Percentiles rank a stretch among this genome's conserved stretches.
Evolutionary conservation across 2,329 filamentous ascomycete genomes (phyloP).

Genomic region (Hymenoscyphus infarciens): DNA sequence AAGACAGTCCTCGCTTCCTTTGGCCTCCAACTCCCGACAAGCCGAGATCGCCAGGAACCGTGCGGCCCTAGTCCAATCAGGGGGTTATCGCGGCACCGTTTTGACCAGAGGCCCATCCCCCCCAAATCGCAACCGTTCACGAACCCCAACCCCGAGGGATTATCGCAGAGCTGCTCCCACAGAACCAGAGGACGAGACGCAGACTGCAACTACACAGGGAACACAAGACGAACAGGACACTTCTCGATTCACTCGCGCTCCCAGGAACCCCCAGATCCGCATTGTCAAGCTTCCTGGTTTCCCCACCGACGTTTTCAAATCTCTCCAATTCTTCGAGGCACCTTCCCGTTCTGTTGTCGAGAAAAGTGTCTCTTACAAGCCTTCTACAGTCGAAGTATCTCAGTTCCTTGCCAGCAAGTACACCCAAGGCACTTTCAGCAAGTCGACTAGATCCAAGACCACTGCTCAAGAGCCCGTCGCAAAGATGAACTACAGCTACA

Average conservation of each 20-base stretch:
- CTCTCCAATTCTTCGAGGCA: not conserved
- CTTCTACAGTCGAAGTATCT: too few species aligned
- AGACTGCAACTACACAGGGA: not conserved
- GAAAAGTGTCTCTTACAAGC: too few species aligned
- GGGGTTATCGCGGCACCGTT: not conserved
- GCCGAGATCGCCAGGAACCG: not conserved
- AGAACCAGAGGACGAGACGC: not conserved
- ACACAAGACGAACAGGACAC: not conserved
- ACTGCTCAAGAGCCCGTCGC: not conserved
- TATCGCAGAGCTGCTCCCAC: not conserved
- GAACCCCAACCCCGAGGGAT: not conserved
- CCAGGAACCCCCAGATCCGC: not conserved
- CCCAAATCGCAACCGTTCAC: not conserved
- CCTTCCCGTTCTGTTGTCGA: too few species aligned
- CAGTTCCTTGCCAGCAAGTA: too few species aligned
- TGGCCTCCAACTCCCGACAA: not conserved
- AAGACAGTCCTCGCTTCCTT: not conserved
- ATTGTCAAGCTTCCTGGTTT: not conserved
- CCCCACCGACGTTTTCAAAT: conserved; percentile 3
- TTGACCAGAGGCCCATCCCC: not conserved
- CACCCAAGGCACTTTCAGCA: not conserved
- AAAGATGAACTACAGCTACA: conserved; percentile 12
- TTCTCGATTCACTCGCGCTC: not conserved
- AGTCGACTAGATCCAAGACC: not conserved
- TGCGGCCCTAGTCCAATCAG: not conserved